phyloP scores from a whole-genome alignment of 108 stramenopile species.

The Epithemia pelagica region DNA sequence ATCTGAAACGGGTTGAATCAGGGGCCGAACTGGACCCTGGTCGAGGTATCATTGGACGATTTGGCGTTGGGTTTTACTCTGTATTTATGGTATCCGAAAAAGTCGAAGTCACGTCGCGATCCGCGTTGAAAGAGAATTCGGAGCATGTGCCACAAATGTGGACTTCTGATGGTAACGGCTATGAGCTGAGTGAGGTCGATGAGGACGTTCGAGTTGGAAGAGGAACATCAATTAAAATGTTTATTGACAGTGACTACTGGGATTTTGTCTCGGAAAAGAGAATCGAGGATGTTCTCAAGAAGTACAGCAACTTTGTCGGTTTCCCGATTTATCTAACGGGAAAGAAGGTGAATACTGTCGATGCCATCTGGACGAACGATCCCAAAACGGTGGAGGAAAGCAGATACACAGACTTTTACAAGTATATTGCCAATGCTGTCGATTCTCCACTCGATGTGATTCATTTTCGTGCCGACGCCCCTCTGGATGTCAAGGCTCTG shows the following conservation, averaged over 20 bases:
- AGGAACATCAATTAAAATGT: constrained; percentile 84
- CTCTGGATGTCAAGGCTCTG: constrained; percentile 94
- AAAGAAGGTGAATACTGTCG: constrained; percentile 90
- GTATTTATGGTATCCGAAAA: constrained; percentile 94
- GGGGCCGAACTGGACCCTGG: constrained; percentile 13
- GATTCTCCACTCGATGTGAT: constrained; percentile 73
- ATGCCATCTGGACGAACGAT: constrained; percentile 92
- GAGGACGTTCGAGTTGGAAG: constrained; percentile 75
- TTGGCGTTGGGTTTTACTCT: constrained; percentile 97
- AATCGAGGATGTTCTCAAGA: constrained; percentile 83
- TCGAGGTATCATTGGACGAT: constrained; percentile 91
- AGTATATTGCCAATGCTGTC: constrained; percentile 84
- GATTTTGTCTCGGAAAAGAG: constrained; percentile 73
- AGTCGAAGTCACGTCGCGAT: constrained; percentile 82
- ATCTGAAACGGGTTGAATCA: constrained; percentile 30
- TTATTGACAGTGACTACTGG: constrained; percentile 78
- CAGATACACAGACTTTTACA: constrained; percentile 93
- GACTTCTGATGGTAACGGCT: constrained; percentile 86
- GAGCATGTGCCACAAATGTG: constrained; percentile 45
- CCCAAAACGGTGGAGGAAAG: constrained; percentile 86
- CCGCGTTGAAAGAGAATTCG: constrained; percentile 20
- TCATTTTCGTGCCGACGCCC: constrained; percentile 98
- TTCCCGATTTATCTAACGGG: constrained; percentile 96
- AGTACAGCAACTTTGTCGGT: constrained; percentile 97
- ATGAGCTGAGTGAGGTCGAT: constrained; percentile 55